phyloP scores from a whole-genome alignment of 2,329 filamentous ascomycete genomes.

The Paramyrothecium sp. region DNA sequence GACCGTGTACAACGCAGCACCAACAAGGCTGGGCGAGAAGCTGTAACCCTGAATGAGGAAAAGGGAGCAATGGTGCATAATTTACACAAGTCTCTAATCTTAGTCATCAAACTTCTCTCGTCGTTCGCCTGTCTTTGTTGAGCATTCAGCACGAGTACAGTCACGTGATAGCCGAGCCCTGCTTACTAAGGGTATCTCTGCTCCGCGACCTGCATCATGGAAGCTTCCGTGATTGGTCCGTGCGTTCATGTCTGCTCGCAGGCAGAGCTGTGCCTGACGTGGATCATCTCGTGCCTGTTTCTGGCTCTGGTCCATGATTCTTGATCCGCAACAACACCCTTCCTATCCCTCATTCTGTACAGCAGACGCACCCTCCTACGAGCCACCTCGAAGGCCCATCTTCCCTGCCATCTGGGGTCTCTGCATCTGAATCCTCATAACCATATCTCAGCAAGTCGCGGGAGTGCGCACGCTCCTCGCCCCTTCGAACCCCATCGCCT shows the following conservation, averaged over 20 bases:
- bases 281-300: slow-evolving; percentile 32
- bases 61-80: too few species aligned
- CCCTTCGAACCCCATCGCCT: slow-evolving; percentile 10
- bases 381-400: background rate
- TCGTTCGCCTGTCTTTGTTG: too few species aligned
- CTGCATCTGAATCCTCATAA: background rate
- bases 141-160: too few species aligned
- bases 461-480: slow-evolving; percentile 6
- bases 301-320: slow-evolving; percentile 3
- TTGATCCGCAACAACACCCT: background rate
- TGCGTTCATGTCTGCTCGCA: slow-evolving; percentile 6
- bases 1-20: background rate
- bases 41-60: too few species aligned
- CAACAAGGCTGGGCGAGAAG: background rate
- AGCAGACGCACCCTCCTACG: slow-evolving; percentile 15
- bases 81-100: too few species aligned
- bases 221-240: background rate
- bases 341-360: background rate
- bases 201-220: background rate
- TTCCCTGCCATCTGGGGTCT: background rate
- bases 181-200: background rate
- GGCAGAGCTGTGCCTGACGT: slow-evolving; percentile 47
- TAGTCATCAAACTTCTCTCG: too few species aligned
- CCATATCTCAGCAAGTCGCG: background rate
- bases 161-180: too few species aligned